Evolutionary conservation across 208 protist species (phyloP).

Genomic region (Leishmania braziliensis): DNA sequence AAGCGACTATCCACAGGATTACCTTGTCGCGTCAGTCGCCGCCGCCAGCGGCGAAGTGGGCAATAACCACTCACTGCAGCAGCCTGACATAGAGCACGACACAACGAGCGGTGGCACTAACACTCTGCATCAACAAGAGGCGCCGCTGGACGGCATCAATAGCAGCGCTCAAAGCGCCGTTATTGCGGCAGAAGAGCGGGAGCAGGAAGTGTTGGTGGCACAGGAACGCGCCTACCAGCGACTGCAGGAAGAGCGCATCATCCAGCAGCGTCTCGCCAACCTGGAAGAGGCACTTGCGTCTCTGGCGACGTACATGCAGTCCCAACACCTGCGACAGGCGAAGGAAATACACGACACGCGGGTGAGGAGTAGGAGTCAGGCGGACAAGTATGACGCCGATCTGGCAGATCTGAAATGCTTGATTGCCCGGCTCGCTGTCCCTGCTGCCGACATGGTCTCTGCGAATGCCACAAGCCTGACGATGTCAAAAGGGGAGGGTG

Average conservation of each 20-base stretch:
- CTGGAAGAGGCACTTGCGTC: conserved; percentile 59
- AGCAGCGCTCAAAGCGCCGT: neutral
- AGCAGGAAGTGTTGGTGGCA: conserved; percentile 20
- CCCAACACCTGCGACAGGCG: conserved; percentile 29
- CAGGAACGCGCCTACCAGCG: conserved; percentile 25
- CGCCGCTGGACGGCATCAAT: neutral
- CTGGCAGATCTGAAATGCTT: conserved; percentile 45
- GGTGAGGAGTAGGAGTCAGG: conserved; percentile 30
- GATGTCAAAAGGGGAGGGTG: neutral
- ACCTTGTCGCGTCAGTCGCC: conserved; percentile 11
- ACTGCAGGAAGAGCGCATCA: conserved; percentile 24
- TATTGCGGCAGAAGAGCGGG: conserved; percentile 18
- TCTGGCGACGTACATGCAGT: conserved; percentile 45
- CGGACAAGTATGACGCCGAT: conserved; percentile 36
- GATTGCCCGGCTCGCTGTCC: conserved; percentile 11
- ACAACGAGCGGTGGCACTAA: neutral
- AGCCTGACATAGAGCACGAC: neutral
- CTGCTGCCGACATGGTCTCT: neutral
- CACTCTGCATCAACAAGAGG: neutral
- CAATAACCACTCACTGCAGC: neutral
- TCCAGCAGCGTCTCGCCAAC: conserved; percentile 48
- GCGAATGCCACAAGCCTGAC: neutral
- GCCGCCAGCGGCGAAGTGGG: neutral
- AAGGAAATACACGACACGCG: conserved; percentile 32
- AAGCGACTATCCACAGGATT: conserved; percentile 38